phyloP scores from a whole-genome alignment of 2,329 filamentous ascomycete genomes.

The Sclerotinia nivalis region DNA sequence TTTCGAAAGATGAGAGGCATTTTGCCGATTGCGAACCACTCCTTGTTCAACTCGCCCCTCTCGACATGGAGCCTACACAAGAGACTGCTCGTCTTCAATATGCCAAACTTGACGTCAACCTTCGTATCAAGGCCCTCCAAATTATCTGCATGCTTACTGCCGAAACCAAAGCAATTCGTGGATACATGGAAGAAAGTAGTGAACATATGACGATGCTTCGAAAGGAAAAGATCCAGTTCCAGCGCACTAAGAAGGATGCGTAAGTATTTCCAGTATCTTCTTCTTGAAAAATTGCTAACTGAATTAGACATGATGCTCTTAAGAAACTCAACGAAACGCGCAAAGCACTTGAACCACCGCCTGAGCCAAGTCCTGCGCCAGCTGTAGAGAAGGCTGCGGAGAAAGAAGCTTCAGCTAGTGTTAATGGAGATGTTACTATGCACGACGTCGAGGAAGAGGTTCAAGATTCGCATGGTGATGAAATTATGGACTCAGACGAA shows the following conservation, averaged over 20 bases:
- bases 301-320: constrained; percentile 65
- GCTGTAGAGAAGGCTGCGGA: constrained; percentile 32
- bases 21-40: constrained; percentile 76
- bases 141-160: constrained; percentile 83
- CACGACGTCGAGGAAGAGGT: constrained; percentile 64
- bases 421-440: constrained; percentile 61
- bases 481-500: constrained; percentile 68
- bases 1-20: constrained; percentile 73
- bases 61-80: constrained; percentile 70
- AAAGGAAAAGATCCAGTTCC: constrained; percentile 93
- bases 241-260: constrained; percentile 71
- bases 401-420: constrained; percentile 20
- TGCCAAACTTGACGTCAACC: constrained; percentile 75
- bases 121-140: constrained; percentile 77
- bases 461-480: constrained; percentile 55
- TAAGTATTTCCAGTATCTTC: constrained; percentile 45
- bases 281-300: constrained; percentile 36
- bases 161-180: constrained; percentile 81
- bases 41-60: constrained; percentile 76
- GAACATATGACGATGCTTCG: constrained; percentile 92
- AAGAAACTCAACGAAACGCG: constrained; percentile 70
- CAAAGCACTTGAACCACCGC: constrained; percentile 69
- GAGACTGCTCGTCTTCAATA: constrained; percentile 76
- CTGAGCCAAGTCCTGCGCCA: constrained; percentile 56
- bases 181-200: constrained; percentile 88